Conservation (phyloP, 345 rosid genomes). For the Melastoma malabathricum region DNA sequence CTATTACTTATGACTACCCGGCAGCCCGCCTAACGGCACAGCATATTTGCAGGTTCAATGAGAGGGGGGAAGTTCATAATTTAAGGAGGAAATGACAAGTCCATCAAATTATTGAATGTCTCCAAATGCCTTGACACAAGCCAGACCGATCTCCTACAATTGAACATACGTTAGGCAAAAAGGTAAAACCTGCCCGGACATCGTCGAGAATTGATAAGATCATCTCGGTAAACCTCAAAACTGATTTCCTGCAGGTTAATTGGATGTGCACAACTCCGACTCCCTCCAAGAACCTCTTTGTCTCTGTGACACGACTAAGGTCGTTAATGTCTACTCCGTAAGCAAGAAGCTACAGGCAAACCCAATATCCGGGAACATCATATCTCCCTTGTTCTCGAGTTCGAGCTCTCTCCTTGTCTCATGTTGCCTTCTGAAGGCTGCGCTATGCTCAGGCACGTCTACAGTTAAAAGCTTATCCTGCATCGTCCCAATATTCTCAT, state of each 20-base stretch:
- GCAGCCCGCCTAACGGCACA: neutral
- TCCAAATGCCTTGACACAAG: slow-evolving; percentile 27
- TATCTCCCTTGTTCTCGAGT: too few species aligned
- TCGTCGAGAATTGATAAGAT: neutral
- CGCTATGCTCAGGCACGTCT: too few species aligned
- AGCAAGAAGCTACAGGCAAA: too few species aligned
- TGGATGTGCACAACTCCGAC: slow-evolving; percentile 81
- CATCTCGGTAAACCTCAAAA: neutral
- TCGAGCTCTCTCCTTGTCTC: too few species aligned
- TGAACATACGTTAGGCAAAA: slow-evolving; percentile 48
- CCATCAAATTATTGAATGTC: slow-evolving; percentile 68
- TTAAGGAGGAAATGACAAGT: slow-evolving; percentile 85
- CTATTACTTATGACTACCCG: too few species aligned
- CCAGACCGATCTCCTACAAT: slow-evolving; percentile 26
- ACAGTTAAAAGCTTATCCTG: too few species aligned
- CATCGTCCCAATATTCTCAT: too few species aligned
- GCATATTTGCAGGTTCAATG: slow-evolving; percentile 31
- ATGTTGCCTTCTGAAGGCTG: too few species aligned
- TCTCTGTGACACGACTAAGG: slow-evolving; percentile 84
- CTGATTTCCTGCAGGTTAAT: slow-evolving; percentile 42
- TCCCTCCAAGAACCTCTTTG: slow-evolving; percentile 67
- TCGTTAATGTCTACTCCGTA: slow-evolving; percentile 56
- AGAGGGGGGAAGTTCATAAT: slow-evolving; percentile 62
- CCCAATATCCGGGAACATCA: too few species aligned
- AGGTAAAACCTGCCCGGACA: slow-evolving; percentile 25